Conservation (phyloP, 768 basidiomycete species). For the Mycena chlorophos region DNA sequence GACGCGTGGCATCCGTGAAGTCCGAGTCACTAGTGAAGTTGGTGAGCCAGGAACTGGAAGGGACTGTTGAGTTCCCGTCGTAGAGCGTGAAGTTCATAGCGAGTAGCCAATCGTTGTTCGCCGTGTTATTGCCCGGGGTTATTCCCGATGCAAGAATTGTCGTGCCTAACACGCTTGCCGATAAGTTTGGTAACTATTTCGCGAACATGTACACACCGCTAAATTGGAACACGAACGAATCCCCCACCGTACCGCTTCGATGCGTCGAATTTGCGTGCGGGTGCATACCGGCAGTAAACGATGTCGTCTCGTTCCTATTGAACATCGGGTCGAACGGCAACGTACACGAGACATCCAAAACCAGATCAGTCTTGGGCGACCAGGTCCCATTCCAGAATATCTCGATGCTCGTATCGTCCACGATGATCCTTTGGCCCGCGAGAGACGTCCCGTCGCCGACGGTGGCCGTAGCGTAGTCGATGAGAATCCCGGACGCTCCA, state of each 20-base stretch:
- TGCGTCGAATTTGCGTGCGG: not conserved
- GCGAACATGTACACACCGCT: not conserved
- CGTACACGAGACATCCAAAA: not conserved
- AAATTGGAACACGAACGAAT: slow-evolving; percentile 1
- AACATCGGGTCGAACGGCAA: not conserved
- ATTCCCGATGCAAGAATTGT: not conserved
- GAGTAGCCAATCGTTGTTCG: not conserved
- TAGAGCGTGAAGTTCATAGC: not conserved
- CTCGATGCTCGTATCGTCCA: not conserved
- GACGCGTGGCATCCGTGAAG: not conserved
- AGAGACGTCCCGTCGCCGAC: not conserved
- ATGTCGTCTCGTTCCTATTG: not conserved
- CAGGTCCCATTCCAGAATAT: not conserved
- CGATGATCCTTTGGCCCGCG: not conserved
- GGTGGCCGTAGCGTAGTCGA: not conserved
- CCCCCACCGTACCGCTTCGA: not conserved
- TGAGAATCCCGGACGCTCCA: not conserved
- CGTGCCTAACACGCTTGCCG: not conserved
- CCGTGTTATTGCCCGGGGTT: not conserved
- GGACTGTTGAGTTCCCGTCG: not conserved
- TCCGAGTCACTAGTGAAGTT: slow-evolving; percentile 4
- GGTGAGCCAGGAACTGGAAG: not conserved
- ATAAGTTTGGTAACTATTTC: not conserved
- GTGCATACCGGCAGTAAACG: not conserved
- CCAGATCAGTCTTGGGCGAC: not conserved